phyloP scores from a whole-genome alignment of 495 filamentous ascomycete species.

The Pyrenopolyporus hunteri region DNA sequence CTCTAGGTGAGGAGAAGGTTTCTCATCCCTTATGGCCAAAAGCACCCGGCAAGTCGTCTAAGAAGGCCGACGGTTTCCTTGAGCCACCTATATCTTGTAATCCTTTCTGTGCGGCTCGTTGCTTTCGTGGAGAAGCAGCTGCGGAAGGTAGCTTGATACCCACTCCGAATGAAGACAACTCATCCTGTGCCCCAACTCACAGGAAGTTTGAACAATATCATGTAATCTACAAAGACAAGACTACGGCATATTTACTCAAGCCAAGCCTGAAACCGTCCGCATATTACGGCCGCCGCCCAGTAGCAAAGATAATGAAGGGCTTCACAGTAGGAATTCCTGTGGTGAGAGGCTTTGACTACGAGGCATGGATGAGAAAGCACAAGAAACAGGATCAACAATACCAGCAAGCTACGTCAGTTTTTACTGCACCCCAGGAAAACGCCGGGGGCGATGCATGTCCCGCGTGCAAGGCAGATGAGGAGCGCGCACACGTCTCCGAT shows the following conservation, averaged over 20 bases:
- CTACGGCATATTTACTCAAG: conserved; percentile 78
- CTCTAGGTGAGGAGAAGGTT: conserved; percentile 89
- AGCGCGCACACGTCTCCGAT: conserved; percentile 79
- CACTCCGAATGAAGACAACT: conserved; percentile 48
- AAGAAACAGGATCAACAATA: conserved; percentile 42
- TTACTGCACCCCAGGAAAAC: conserved; percentile 37
- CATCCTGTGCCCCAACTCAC: conserved; percentile 35
- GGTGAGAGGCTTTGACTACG: conserved; percentile 82
- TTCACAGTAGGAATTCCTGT: conserved; percentile 82
- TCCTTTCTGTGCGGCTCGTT: conserved; percentile 59
- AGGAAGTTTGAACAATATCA: conserved; percentile 69
- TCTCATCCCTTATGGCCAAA: conserved; percentile 80
- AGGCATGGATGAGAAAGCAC: conserved; percentile 77
- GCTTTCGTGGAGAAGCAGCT: conserved; percentile 61
- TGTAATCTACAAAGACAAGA: conserved; percentile 80
- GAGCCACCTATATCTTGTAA: conserved; percentile 59
- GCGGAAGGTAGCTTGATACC: conserved; percentile 56
- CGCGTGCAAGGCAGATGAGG: conserved; percentile 61
- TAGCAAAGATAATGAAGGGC: conserved; percentile 85
- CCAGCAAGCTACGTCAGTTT: conserved; percentile 41
- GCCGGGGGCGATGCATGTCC: conserved; percentile 49
- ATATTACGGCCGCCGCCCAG: conserved; percentile 76
- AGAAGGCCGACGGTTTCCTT: conserved; percentile 41
- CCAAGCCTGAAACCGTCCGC: conserved; percentile 79
- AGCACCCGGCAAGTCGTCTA: conserved; percentile 48